A percentile compares a stretch with the other conserved stretches of the same genome.
Evolutionary conservation across 2,329 filamentous ascomycete genomes (phyloP).

Genomic region (Penicillium sp.): DNA sequence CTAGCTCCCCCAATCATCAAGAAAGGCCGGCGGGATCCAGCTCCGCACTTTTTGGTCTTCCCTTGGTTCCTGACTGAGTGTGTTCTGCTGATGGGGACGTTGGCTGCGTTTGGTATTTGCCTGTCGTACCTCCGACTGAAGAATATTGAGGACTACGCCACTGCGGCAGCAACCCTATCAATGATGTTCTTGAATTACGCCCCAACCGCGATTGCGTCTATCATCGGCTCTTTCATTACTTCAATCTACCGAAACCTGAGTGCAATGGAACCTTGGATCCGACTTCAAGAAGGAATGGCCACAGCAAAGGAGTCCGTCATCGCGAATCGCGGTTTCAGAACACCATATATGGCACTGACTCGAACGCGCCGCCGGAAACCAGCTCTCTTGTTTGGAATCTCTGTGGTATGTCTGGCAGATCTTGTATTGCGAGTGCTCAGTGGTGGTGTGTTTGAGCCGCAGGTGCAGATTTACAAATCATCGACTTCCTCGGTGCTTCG

Average conservation of each 20-base stretch:
- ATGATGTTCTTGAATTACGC: slow-evolving; percentile 17
- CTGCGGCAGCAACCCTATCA: slow-evolving; percentile 5
- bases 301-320: slow-evolving; percentile 9
- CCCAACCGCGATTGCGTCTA: slow-evolving; percentile 22
- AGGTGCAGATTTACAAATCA: background rate
- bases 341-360: background rate
- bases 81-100: slow-evolving; percentile 10
- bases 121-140: slow-evolving; percentile 11
- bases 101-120: slow-evolving; percentile 15
- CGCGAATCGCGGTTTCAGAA: slow-evolving; percentile 14
- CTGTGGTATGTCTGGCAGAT: background rate
- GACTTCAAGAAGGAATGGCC: slow-evolving; percentile 16
- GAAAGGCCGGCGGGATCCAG: background rate
- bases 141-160: slow-evolving; percentile 8
- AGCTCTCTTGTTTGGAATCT: background rate
- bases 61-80: slow-evolving; percentile 22
- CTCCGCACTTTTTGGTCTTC: slow-evolving; percentile 22
- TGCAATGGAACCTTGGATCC: slow-evolving; percentile 22
- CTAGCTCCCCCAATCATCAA: background rate
- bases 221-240: slow-evolving; percentile 17
- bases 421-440: background rate
- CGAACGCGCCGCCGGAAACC: background rate
- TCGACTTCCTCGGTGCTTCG: background rate
- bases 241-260: slow-evolving; percentile 23
- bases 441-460: background rate